Percentiles rank a stretch among this genome's conserved stretches.
Conservation (phyloP, 1,284 basidiomycete genomes). For the Irpex lacteus region DNA sequence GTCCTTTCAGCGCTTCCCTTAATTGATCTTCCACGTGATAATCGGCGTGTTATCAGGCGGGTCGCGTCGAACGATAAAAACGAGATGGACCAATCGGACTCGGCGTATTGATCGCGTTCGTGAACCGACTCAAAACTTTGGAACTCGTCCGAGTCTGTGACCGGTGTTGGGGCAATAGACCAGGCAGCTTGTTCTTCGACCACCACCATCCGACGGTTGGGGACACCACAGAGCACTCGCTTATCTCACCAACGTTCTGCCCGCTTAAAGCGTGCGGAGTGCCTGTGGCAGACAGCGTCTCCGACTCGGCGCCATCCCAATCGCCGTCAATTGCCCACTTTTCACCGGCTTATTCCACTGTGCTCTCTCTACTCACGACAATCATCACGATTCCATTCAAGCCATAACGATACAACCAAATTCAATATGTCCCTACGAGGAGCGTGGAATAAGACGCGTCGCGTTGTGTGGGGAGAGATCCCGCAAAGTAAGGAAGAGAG, state of each 20-base stretch:
- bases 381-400: background rate
- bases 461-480: constrained; percentile 33
- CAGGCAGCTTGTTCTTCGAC: too few species aligned
- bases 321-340: background rate
- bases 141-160: too few species aligned
- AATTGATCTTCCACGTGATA: background rate
- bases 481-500: constrained; percentile 41
- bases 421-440: background rate
- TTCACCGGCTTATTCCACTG: background rate
- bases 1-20: background rate
- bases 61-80: background rate
- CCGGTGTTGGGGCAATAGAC: too few species aligned
- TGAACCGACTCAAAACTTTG: too few species aligned
- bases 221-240: too few species aligned
- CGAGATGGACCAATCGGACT: background rate
- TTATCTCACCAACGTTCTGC: background rate
- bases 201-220: too few species aligned
- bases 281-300: background rate
- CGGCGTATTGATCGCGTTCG: background rate
- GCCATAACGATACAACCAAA: background rate
- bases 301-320: background rate
- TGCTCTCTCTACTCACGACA: background rate
- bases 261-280: background rate
- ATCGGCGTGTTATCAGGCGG: background rate
- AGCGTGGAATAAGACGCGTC: constrained; percentile 13